Conservation (phyloP, 192 early-diverging fungal genomes). For the Coemansia sp. region DNA sequence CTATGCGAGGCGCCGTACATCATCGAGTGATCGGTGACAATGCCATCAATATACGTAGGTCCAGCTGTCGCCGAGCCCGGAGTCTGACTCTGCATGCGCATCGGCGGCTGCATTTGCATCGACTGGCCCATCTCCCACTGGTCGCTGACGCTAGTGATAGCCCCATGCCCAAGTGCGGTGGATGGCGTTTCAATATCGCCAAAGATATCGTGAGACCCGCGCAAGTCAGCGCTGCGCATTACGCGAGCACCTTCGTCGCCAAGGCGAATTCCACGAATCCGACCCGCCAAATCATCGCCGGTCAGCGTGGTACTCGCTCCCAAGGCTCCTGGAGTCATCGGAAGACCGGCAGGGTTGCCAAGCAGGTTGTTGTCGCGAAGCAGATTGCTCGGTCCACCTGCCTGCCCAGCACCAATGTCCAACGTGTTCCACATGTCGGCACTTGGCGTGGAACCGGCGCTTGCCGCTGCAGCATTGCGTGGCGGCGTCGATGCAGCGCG, state of each 20-base stretch:
- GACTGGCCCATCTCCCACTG: conserved; percentile 43
- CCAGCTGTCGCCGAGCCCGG: conserved; percentile 9
- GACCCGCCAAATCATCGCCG: conserved; percentile 33
- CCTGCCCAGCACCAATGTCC: conserved; percentile 12
- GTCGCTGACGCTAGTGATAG: conserved; percentile 28
- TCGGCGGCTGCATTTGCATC: conserved; percentile 24
- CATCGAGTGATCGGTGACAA: conserved; percentile 30
- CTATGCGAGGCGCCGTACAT: conserved; percentile 34
- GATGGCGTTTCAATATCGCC: conserved; percentile 35
- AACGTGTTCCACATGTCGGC: conserved; percentile 30
- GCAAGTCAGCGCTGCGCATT: conserved; percentile 46
- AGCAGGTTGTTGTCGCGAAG: conserved; percentile 26
- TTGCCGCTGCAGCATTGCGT: conserved; percentile 20
- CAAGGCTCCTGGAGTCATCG: conserved; percentile 17
- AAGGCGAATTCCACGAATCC: conserved; percentile 36
- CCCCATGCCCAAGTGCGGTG: conserved; percentile 15
- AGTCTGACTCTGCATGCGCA: conserved; percentile 26
- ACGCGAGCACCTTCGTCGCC: conserved; percentile 33
- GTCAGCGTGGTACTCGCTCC: conserved; percentile 18
- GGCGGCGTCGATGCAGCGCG: conserved; percentile 53
- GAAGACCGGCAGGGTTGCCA: conserved; percentile 1
- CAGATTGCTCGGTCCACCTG: conserved; percentile 1
- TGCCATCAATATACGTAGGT: conserved; percentile 29
- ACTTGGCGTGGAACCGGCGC: conserved; percentile 4
- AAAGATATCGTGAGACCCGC: conserved; percentile 37